A percentile compares a stretch with the other conserved stretches of the same genome.
Evolutionary conservation across 1,284 basidiomycete genomes (phyloP).

Genomic region (Ustilago esculenta): DNA sequence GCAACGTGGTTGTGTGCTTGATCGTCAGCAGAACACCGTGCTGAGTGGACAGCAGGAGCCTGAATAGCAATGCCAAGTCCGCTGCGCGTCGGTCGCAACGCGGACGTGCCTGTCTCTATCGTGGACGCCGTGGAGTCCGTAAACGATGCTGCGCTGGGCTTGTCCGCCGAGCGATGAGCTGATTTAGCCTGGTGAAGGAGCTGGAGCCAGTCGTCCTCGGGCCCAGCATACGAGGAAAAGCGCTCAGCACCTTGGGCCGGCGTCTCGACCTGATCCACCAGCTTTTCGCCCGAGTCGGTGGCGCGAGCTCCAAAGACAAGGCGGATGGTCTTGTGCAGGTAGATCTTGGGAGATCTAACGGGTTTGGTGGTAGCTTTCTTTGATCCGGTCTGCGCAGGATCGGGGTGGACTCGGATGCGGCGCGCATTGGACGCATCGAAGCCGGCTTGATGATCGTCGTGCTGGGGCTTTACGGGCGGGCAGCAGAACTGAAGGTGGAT

Average conservation of each 20-base stretch:
- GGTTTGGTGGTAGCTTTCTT: slow-evolving; percentile 5
- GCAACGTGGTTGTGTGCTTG: neutral
- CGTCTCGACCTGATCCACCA: slow-evolving; percentile 48
- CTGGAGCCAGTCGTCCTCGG: slow-evolving; percentile 49
- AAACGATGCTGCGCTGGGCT: neutral
- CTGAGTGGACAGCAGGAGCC: neutral
- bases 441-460: slow-evolving; percentile 17
- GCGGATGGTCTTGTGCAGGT: slow-evolving; percentile 54
- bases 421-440: slow-evolving; percentile 16
- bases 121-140: neutral
- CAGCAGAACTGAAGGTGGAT: slow-evolving; percentile 60
- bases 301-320: slow-evolving; percentile 57
- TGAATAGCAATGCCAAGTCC: slow-evolving; percentile 35
- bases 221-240: slow-evolving; percentile 49
- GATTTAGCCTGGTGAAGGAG: slow-evolving; percentile 18
- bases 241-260: slow-evolving; percentile 36
- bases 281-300: slow-evolving; percentile 49
- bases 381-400: neutral
- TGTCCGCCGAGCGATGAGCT: neutral
- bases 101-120: neutral
- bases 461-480: slow-evolving; percentile 16
- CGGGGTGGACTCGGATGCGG: slow-evolving; percentile 10
- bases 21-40: neutral
- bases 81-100: neutral
- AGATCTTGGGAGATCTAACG: slow-evolving; percentile 36